A percentile compares a stretch with the other conserved stretches of the same genome.
phyloP scores from a whole-genome alignment of 495 filamentous ascomycete genomes.

The Podospora didyma region DNA sequence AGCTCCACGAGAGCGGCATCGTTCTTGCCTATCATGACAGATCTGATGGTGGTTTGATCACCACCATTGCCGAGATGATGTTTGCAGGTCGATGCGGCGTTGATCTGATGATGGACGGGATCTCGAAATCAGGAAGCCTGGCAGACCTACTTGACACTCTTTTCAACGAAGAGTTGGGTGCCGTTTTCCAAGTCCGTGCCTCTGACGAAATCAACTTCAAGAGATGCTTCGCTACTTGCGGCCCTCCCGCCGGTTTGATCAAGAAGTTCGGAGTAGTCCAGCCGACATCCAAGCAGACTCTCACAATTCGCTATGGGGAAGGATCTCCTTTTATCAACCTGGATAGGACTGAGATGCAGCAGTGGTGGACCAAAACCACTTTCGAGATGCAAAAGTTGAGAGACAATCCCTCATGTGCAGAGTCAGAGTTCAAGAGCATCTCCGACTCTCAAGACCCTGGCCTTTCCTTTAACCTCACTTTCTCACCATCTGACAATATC shows the following conservation, averaged over 20 bases:
- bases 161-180: constrained; percentile 97
- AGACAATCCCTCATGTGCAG: constrained; percentile 84
- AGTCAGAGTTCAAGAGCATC: constrained; percentile 77
- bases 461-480: constrained; percentile 79
- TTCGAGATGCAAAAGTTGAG: constrained; percentile 86
- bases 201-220: constrained; percentile 80
- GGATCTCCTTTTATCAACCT: constrained; percentile 57
- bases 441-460: constrained; percentile 75
- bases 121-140: constrained; percentile 53
- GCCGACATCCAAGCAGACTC: constrained; percentile 65
- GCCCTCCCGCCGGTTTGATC: constrained; percentile 75
- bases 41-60: constrained; percentile 90
- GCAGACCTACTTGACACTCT: constrained; percentile 67
- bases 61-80: constrained; percentile 94
- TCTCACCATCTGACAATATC: constrained; percentile 73
- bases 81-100: constrained; percentile 92
- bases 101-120: constrained; percentile 75
- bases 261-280: constrained; percentile 74
- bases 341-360: constrained; percentile 71
- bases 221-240: constrained; percentile 87
- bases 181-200: constrained; percentile 90
- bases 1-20: constrained; percentile 79
- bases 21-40: constrained; percentile 94
- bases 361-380: constrained; percentile 83
- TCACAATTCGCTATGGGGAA: constrained; percentile 69